Percentiles rank a stretch among this genome's conserved stretches.
These are phyloP conservation scores for Schwanniomyces etchellsii DNA, from an alignment of 1,139 yeast genomes.

Conservation along the genomic window DNA sequence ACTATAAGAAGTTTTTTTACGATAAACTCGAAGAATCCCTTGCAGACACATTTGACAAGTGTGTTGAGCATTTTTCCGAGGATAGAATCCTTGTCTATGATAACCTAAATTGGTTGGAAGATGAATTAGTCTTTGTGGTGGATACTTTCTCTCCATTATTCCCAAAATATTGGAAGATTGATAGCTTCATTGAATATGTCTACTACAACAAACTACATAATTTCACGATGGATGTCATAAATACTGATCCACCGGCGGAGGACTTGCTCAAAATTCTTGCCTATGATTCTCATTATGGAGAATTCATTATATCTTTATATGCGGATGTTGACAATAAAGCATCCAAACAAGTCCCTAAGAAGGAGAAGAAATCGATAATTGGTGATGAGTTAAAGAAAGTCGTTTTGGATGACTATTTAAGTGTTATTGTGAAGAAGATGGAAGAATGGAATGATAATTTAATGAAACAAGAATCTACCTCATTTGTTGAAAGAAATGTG, in stretches of 20 bases:
- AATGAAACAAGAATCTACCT: conserved; percentile 55
- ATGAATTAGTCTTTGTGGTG: conserved; percentile 65
- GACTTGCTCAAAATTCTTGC: conserved; percentile 61
- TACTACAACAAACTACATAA: conserved; percentile 66
- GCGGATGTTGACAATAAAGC: conserved; percentile 10
- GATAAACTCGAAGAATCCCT: conserved; percentile 57
- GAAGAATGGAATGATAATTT: conserved; percentile 76
- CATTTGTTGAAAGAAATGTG: conserved; percentile 54
- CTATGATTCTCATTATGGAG: conserved; percentile 64
- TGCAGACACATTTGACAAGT: conserved; percentile 60
- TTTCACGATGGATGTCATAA: conserved; percentile 57
- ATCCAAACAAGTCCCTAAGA: conserved; percentile 38
- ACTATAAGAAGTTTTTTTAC: conserved; percentile 62
- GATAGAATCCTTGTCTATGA: conserved; percentile 59
- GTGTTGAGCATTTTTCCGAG: conserved; percentile 50
- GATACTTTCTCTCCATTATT: conserved; percentile 58
- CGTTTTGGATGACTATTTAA: conserved; percentile 66
- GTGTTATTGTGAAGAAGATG: conserved; percentile 64
- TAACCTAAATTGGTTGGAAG: conserved; percentile 78
- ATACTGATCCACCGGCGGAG: conserved; percentile 68
- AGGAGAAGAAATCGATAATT: conserved; percentile 44
- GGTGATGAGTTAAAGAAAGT: conserved; percentile 66
- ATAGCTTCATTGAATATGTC: conserved; percentile 54
- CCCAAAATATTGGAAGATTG: conserved; percentile 66
- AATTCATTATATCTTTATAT: conserved; percentile 27